Evolutionary conservation across 2,329 filamentous ascomycete genomes (phyloP).

Genomic region (Penicillium rolfsii): DNA sequence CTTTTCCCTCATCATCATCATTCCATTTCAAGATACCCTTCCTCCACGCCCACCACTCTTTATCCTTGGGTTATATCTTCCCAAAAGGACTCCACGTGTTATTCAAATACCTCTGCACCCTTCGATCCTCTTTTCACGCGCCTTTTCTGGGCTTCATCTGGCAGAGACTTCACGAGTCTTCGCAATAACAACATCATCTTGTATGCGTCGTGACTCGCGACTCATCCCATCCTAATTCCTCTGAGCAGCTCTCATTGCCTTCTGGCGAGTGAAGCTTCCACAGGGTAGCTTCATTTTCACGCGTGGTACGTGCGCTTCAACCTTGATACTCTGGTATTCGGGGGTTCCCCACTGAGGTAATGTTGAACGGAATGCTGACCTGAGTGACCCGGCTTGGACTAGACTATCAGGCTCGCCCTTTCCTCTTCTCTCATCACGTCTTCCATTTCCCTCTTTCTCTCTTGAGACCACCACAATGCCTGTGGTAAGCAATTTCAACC

Average conservation of each 20-base stretch:
- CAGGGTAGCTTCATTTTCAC: conserved; percentile 38
- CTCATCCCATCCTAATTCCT: conserved; percentile 23
- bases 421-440: conserved; percentile 28
- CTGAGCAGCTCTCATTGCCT: conserved; percentile 22
- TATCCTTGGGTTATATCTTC: conserved; percentile 20
- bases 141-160: conserved; percentile 27
- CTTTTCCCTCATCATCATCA: conserved; percentile 35
- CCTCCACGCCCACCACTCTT: conserved; percentile 18
- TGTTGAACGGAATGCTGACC: conserved; percentile 43
- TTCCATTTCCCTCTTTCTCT: conserved; percentile 30
- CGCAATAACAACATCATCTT: conserved; percentile 38
- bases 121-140: conserved; percentile 20
- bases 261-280: conserved; percentile 29
- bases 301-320: conserved; percentile 42
- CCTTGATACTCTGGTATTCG: conserved; percentile 38
- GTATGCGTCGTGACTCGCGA: conserved; percentile 27
- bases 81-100: conserved; percentile 19
- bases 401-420: conserved; percentile 33
- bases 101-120: conserved; percentile 20
- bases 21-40: conserved; percentile 35
- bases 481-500: conserved; percentile 53
- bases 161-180: conserved; percentile 31
- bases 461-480: conserved; percentile 53
- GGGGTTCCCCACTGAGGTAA: conserved; percentile 36
- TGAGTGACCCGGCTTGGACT: conserved; percentile 31